phyloP scores from a whole-genome alignment of 352 stramenopile genomes.

The Halophytophthora batemanensis region DNA sequence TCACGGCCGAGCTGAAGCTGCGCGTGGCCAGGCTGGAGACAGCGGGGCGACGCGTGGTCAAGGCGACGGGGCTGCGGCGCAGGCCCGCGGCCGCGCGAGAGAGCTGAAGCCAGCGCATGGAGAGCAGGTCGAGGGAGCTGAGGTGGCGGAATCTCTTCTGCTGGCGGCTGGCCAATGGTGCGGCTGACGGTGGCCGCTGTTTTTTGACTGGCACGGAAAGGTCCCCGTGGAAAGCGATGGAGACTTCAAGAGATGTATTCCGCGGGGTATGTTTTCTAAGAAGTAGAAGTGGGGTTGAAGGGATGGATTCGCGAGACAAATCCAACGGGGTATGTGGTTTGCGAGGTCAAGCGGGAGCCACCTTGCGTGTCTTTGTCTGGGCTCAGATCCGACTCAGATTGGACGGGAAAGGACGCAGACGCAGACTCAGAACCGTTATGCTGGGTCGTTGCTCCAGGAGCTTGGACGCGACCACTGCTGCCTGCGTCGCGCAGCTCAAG shows the following conservation, averaged over 20 bases:
- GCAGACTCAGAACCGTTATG: not conserved
- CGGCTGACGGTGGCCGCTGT: no score
- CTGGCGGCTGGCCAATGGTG: no score
- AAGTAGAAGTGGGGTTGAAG: no score
- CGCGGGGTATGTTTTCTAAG: not conserved
- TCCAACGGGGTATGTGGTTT: not conserved
- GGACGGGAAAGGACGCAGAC: not conserved
- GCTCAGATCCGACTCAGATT: not conserved
- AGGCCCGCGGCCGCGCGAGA: conserved; percentile 32
- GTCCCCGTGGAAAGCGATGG: not conserved
- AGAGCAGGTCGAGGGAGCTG: not conserved
- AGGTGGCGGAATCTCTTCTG: conserved; percentile 4
- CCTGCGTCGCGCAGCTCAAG: no score
- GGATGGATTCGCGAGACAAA: not conserved
- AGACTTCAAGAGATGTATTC: not conserved
- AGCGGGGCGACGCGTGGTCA: conserved; percentile 19
- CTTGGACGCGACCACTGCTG: no score
- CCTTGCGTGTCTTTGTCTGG: not conserved
- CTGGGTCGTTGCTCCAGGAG: not conserved
- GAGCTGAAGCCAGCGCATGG: conserved; percentile 62
- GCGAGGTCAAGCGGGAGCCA: not conserved
- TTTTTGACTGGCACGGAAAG: not conserved
- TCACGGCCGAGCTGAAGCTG: conserved; percentile 26
- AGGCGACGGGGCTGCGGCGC: conserved; percentile 16
- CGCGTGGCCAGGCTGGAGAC: conserved; percentile 21